Evolutionary conservation across 345 rosid genomes (phyloP).

Genomic region (Syzygium aromaticum): DNA sequence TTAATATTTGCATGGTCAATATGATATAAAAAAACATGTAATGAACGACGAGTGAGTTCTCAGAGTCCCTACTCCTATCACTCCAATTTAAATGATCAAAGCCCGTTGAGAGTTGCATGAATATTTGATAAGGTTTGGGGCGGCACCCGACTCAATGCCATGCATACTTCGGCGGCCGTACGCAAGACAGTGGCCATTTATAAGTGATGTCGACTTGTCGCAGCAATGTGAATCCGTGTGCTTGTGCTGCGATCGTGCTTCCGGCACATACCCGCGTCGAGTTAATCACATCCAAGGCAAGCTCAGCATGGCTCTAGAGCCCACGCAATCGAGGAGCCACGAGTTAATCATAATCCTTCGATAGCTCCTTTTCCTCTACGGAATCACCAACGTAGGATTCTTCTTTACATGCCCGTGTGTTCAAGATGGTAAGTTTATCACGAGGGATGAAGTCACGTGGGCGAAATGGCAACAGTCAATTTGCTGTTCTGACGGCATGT

Average conservation of each 20-base stretch:
- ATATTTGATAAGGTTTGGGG: background rate
- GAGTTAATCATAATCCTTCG: background rate
- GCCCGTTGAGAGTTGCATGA: background rate
- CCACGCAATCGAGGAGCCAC: fast-evolving
- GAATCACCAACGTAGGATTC: background rate
- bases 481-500: background rate
- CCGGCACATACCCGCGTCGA: no score
- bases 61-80: background rate
- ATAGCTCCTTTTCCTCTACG: background rate
- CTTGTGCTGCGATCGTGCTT: fast-evolving
- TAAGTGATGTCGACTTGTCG: background rate
- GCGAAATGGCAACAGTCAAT: background rate
- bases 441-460: background rate
- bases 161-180: background rate
- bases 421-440: background rate
- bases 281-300: fast-evolving
- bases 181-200: background rate
- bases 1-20: background rate
- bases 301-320: background rate
- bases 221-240: fast-evolving
- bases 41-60: background rate
- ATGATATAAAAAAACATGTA: background rate
- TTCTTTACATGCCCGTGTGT: background rate
- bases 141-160: background rate
- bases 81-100: background rate